Conservation (phyloP, 768 basidiomycete species). For the Lepiota subincarnata region DNA sequence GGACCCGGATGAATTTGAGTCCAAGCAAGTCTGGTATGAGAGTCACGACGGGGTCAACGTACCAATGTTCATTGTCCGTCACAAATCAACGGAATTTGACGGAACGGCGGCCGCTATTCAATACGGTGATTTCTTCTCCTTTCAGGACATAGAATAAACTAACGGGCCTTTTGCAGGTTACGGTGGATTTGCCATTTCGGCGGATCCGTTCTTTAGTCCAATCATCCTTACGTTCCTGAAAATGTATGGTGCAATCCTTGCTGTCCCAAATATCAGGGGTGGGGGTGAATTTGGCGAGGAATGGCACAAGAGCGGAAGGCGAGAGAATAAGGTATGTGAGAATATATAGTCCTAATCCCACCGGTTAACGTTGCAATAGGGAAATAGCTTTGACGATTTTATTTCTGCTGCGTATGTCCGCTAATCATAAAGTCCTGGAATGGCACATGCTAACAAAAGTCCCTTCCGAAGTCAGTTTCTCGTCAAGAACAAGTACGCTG, state of each 20-base stretch:
- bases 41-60: slow-evolving; percentile 74
- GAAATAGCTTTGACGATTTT: slow-evolving; percentile 64
- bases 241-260: slow-evolving; percentile 62
- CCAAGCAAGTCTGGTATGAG: slow-evolving; percentile 71
- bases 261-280: slow-evolving; percentile 54
- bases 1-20: slow-evolving; percentile 58
- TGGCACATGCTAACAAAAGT: neutral
- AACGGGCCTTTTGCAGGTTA: slow-evolving; percentile 42
- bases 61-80: slow-evolving; percentile 83
- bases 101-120: slow-evolving; percentile 73
- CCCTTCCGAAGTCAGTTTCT: slow-evolving; percentile 51
- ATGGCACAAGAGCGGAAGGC: slow-evolving; percentile 71
- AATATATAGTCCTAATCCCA: neutral
- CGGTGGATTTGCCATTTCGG: slow-evolving; percentile 71
- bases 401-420: slow-evolving; percentile 65
- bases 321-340: slow-evolving; percentile 56
- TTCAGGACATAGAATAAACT: neutral
- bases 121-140: slow-evolving; percentile 45
- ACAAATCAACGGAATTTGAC: slow-evolving; percentile 61
- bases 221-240: slow-evolving; percentile 67
- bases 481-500: slow-evolving; percentile 62
- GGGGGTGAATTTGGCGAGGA: slow-evolving; percentile 77
- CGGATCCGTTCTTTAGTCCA: slow-evolving; percentile 68
- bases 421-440: neutral
- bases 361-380: neutral